Conservation (phyloP, 768 basidiomycete species). For the Rhizopogon vesiculosus region DNA sequence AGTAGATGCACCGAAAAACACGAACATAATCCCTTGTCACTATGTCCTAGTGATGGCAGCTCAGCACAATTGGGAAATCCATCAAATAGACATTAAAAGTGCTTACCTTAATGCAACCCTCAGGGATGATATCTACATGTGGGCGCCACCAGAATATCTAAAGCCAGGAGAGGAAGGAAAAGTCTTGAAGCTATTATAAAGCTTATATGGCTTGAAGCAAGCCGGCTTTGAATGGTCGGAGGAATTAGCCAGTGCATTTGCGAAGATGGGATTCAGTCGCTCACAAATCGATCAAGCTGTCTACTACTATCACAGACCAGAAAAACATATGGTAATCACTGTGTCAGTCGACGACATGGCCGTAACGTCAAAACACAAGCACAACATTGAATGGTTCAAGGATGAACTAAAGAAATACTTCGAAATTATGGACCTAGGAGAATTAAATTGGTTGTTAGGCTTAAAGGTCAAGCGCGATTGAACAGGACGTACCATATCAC, state of each 20-base stretch:
- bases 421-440: no score
- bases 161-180: conserved; percentile 14
- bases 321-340: no score
- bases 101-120: conserved; percentile 13
- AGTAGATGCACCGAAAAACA: conserved; percentile 16
- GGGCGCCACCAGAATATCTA: conserved; percentile 26
- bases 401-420: no score
- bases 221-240: conserved; percentile 27
- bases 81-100: conserved; percentile 9
- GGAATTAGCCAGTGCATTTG: not conserved
- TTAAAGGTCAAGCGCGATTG: no score
- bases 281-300: conserved; percentile 15
- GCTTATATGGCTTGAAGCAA: conserved; percentile 38
- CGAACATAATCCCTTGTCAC: conserved; percentile 23
- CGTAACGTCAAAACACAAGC: no score
- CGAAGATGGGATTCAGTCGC: conserved; percentile 12
- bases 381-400: no score
- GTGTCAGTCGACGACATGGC: no score
- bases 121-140: conserved; percentile 32
- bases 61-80: conserved; percentile 4
- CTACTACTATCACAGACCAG: conserved; percentile 9
- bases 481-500: no score
- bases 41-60: conserved; percentile 7
- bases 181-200: conserved; percentile 17
- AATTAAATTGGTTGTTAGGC: no score